Percentiles rank a stretch among this genome's conserved stretches.
These are phyloP conservation scores for Aspergillus homomorphus DNA, from an alignment of 495 filamentous ascomycete species.

Conservation along the genomic window DNA sequence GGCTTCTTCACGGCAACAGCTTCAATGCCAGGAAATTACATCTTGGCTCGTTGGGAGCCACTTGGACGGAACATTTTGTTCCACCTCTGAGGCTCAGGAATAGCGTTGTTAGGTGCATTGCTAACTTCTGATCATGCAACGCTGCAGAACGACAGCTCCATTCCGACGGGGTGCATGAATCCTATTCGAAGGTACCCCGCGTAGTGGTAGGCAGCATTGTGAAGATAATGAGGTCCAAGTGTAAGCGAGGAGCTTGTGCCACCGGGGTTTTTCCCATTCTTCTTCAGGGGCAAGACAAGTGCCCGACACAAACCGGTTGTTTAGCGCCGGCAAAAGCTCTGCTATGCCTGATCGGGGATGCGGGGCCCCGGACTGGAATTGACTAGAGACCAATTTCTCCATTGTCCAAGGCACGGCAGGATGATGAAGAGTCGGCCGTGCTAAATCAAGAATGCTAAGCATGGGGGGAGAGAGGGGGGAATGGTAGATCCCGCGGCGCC, in stretches of 20 bases:
- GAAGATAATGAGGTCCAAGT: background rate
- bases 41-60: too few relatives aligned
- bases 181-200: background rate
- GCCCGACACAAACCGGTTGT: background rate
- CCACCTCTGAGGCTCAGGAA: background rate
- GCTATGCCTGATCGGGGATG: background rate
- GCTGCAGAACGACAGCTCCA: background rate
- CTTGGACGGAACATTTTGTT: background rate
- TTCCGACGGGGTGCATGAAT: background rate
- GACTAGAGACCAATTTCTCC: too few relatives aligned
- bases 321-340: background rate
- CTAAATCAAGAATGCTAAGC: background rate
- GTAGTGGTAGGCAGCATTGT: background rate
- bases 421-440: background rate
- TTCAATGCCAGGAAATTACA: background rate
- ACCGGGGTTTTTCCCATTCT: slow-evolving; percentile 4
- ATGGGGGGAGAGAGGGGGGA: too few relatives aligned
- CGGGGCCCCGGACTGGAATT: background rate
- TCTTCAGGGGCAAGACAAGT: background rate
- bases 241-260: background rate
- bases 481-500: too few relatives aligned
- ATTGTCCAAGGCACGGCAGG: too few relatives aligned
- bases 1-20: background rate
- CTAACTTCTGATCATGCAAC: background rate
- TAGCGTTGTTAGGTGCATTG: too few relatives aligned